Conservation (phyloP, 2,329 filamentous ascomycete species). For the Aspergillus tanneri region DNA sequence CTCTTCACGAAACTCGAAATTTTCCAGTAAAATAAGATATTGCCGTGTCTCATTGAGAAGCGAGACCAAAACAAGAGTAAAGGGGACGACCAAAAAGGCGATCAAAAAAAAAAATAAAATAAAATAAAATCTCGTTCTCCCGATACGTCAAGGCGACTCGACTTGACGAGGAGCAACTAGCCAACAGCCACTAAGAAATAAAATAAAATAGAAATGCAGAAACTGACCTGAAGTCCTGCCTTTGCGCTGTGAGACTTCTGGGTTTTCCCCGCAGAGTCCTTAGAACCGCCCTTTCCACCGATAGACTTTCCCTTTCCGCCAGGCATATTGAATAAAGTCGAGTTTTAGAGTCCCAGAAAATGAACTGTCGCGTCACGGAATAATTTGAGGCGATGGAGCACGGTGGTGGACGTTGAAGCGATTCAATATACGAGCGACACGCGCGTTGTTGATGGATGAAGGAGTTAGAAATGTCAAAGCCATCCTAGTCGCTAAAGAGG, state of each 20-base stretch:
- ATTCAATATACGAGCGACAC: conserved; percentile 29
- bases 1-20: no score
- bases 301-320: conserved; percentile 93
- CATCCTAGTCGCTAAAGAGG: conserved; percentile 40
- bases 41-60: no score
- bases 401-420: conserved; percentile 30
- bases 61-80: no score
- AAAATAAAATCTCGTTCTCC: no score
- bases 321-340: conserved; percentile 55
- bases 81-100: no score
- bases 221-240: conserved; percentile 88
- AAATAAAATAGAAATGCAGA: conserved; percentile 15
- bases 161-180: no score
- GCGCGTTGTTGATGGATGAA: conserved; percentile 47
- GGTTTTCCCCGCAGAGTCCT: conserved; percentile 79
- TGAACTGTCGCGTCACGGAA: conserved; percentile 28
- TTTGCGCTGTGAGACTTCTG: conserved; percentile 93
- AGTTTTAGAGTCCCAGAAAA: conserved; percentile 28
- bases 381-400: conserved; percentile 21
- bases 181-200: neutral
- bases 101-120: no score
- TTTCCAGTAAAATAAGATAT: no score
- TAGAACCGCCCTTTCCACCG: conserved; percentile 87
- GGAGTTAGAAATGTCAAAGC: conserved; percentile 42
- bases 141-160: no score